phyloP scores from a whole-genome alignment of 768 basidiomycete genomes.

The Mycena belliarum region DNA sequence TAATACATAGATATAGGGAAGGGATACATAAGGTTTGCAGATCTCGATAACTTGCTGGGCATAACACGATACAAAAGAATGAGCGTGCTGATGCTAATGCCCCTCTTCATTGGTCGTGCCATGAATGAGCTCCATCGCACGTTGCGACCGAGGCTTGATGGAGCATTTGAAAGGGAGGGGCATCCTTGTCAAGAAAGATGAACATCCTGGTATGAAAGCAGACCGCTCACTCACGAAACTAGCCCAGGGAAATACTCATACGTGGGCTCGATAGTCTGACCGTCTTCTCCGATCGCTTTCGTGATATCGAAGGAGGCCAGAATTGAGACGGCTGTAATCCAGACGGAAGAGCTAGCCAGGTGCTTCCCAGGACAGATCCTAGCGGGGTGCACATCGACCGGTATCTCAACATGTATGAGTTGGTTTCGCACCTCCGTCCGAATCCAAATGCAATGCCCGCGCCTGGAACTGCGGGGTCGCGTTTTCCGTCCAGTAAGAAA shows the following conservation, averaged over 20 bases:
- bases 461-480: slow-evolving; percentile 19
- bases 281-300: slow-evolving; percentile 25
- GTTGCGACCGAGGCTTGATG: background rate
- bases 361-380: slow-evolving; percentile 23
- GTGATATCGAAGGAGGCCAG: slow-evolving; percentile 28
- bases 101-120: background rate
- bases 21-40: too few species aligned
- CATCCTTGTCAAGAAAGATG: background rate
- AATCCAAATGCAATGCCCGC: slow-evolving; percentile 25
- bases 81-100: too few species aligned
- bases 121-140: background rate
- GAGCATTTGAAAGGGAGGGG: slow-evolving; percentile 2
- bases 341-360: slow-evolving; percentile 27
- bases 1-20: too few species aligned
- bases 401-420: background rate
- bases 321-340: slow-evolving; percentile 26
- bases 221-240: background rate
- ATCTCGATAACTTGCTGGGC: too few species aligned
- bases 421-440: slow-evolving; percentile 23
- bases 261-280: slow-evolving; percentile 21
- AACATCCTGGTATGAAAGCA: too few species aligned
- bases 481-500: slow-evolving; percentile 29
- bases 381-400: too few species aligned
- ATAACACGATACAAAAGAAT: too few species aligned
- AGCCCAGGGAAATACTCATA: slow-evolving; percentile 5